Conservation (phyloP, 306 rosid genomes). For the Pueraria montana region DNA sequence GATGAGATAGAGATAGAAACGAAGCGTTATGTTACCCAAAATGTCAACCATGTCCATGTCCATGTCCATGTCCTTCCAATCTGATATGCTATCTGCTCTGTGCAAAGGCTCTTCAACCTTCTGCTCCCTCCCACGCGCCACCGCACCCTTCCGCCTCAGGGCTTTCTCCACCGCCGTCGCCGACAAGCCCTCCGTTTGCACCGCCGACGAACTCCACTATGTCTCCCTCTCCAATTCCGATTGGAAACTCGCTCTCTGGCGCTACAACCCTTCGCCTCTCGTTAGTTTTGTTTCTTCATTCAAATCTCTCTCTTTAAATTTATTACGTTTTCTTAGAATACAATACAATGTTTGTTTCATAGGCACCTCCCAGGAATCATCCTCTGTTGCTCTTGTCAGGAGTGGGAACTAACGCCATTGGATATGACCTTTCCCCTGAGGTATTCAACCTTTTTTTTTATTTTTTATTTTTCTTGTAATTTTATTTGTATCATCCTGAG, state of each 20-base stretch:
- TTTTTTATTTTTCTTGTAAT: not conserved
- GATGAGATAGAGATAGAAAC: not conserved
- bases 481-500: not conserved
- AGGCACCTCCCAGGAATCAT: conserved; percentile 93
- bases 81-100: conserved; percentile 62
- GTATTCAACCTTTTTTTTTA: too few species aligned
- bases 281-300: conserved; percentile 41
- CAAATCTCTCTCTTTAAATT: conserved; percentile 3
- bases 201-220: conserved; percentile 97
- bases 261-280: conserved; percentile 83
- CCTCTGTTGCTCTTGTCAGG: conserved; percentile 92
- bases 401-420: conserved; percentile 97
- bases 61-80: conserved; percentile 47
- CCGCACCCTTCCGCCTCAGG: conserved; percentile 56
- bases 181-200: conserved; percentile 85
- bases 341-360: conserved; percentile 31
- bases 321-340: not conserved
- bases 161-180: conserved; percentile 66
- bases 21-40: conserved; percentile 8
- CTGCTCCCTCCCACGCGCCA: conserved; percentile 60
- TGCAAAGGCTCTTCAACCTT: conserved; percentile 61
- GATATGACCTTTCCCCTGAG: conserved; percentile 94
- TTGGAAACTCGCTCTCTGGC: conserved; percentile 98
- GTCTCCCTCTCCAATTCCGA: conserved; percentile 82
- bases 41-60: conserved; percentile 62